Evolutionary conservation across 495 filamentous ascomycete genomes (phyloP).

Genomic region (Aspergillus homomorphus): DNA sequence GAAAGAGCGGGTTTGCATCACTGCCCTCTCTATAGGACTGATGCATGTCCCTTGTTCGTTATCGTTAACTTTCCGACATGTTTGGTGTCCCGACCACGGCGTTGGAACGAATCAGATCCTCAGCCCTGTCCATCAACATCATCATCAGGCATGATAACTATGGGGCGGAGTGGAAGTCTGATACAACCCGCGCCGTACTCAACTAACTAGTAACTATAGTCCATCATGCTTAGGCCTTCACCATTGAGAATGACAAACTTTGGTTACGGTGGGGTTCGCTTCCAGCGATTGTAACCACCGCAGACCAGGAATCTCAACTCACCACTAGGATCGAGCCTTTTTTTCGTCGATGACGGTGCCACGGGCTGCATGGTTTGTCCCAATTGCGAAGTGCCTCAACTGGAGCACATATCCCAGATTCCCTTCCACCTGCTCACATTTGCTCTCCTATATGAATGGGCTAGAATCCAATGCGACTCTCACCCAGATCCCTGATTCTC

Average conservation of each 20-base stretch:
- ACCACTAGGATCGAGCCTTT: conserved; percentile 9
- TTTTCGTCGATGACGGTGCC: conserved; percentile 19
- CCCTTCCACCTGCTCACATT: conserved; percentile 2
- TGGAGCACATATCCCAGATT: background rate
- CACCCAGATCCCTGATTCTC: background rate
- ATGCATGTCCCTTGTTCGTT: conserved; percentile 12
- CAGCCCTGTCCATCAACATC: background rate
- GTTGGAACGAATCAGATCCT: conserved; percentile 9
- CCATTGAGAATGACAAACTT: conserved; percentile 8
- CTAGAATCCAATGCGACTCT: conserved; percentile 4
- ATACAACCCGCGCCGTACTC: background rate
- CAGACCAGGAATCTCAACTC: background rate
- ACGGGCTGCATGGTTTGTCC: conserved; percentile 15
- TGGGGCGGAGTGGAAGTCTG: background rate
- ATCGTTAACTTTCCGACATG: conserved; percentile 10
- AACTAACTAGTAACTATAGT: no score
- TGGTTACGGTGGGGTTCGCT: conserved; percentile 15
- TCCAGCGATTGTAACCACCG: background rate
- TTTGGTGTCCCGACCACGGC: conserved; percentile 9
- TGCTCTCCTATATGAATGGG: conserved; percentile 14
- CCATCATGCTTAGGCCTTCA: background rate
- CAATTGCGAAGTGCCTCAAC: background rate
- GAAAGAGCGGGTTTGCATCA: background rate
- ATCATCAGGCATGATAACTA: background rate
- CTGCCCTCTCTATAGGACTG: conserved; percentile 5